phyloP scores from a whole-genome alignment of 495 filamentous ascomycete species.

The Pyronema domesticum region DNA sequence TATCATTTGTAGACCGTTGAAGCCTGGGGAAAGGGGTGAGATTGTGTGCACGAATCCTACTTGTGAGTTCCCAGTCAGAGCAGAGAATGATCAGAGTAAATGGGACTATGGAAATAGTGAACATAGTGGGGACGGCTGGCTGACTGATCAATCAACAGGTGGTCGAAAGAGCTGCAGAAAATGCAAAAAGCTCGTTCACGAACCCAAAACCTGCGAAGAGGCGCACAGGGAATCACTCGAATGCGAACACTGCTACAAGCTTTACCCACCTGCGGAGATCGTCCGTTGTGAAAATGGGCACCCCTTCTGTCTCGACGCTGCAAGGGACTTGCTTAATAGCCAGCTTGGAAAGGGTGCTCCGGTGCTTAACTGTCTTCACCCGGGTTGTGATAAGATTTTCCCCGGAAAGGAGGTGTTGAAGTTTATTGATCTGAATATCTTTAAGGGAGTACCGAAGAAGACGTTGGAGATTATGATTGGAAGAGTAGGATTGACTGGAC shows the following conservation, averaged over 20 bases:
- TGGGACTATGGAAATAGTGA: no score
- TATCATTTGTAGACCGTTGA: not conserved
- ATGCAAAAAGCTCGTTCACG: slow-evolving; percentile 2
- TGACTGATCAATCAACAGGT: not conserved
- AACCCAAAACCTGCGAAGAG: slow-evolving; percentile 1
- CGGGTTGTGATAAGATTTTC: slow-evolving; percentile 4
- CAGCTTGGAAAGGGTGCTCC: slow-evolving; percentile 1
- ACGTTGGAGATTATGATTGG: slow-evolving; percentile 3
- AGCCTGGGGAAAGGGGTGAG: not conserved
- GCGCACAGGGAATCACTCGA: slow-evolving; percentile 1
- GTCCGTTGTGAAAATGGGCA: slow-evolving; percentile 8
- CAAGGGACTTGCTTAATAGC: not conserved
- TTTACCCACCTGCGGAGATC: slow-evolving; percentile 1
- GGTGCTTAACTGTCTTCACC: slow-evolving; percentile 1
- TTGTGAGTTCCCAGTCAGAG: not conserved
- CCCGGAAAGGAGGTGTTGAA: slow-evolving; percentile 3
- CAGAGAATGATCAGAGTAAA: no score
- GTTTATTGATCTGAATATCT: slow-evolving; percentile 8
- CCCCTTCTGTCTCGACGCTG: slow-evolving; percentile 5
- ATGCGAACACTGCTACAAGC: slow-evolving; percentile 1
- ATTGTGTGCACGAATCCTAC: not conserved
- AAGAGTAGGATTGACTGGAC: not conserved
- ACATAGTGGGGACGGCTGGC: no score
- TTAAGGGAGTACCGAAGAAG: not conserved
- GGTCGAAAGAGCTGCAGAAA: slow-evolving; percentile 3